Evolutionary conservation across 176 grass and related monocot genomes (phyloP).

Genomic region (Secale cereale): DNA sequence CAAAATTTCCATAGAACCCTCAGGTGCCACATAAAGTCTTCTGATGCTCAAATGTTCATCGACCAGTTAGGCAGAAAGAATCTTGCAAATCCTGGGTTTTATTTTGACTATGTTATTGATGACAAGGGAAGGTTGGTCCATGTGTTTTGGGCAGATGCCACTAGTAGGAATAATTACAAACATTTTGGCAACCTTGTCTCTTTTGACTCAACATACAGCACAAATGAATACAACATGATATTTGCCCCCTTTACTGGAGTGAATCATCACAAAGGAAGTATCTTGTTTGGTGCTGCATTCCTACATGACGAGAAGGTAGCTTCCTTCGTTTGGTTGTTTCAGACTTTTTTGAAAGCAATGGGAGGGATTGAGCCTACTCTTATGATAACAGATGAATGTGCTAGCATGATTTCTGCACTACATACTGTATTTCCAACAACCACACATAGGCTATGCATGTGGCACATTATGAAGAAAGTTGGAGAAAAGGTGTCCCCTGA

Average conservation of each 20-base stretch:
- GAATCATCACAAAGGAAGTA: neutral
- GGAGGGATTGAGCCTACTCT: neutral
- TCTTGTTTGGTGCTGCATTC: neutral
- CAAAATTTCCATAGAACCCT: no score
- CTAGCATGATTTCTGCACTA: neutral
- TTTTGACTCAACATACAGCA: neutral
- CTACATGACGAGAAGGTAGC: neutral
- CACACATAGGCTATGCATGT: neutral
- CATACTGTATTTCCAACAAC: neutral
- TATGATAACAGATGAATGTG: neutral
- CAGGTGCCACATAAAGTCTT: no score
- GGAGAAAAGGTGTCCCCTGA: neutral
- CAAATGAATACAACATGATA: no score
- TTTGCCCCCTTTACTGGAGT: neutral
- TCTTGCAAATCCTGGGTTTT: neutral
- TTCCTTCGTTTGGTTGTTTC: neutral
- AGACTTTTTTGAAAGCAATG: neutral
- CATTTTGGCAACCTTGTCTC: neutral
- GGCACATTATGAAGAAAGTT: neutral
- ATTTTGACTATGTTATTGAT: neutral
- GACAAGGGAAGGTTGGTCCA: neutral
- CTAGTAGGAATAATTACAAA: no score
- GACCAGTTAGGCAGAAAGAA: no score
- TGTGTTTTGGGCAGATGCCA: neutral
- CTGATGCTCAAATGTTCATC: no score